These are phyloP conservation scores for Botrytis galanthina DNA, from an alignment of 2,329 filamentous ascomycete species.

Conservation along the genomic window DNA sequence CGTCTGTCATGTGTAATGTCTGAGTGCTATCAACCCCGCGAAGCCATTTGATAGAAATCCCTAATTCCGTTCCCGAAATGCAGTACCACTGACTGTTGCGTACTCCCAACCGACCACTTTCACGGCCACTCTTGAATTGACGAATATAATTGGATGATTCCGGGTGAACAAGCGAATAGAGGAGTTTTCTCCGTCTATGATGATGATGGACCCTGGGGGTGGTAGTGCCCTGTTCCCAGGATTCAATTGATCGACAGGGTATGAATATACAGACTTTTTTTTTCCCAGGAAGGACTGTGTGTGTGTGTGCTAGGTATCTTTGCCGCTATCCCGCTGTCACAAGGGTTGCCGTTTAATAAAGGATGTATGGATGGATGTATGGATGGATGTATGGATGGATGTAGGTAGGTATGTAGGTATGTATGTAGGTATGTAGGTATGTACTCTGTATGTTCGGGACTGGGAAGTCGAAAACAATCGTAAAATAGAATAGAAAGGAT, in stretches of 20 bases:
- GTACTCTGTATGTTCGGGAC: neutral
- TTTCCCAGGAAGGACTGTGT: neutral
- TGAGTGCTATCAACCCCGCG: neutral
- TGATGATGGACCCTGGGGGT: neutral
- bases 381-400: neutral
- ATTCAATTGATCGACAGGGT: slow-evolving; percentile 3
- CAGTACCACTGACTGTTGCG: neutral
- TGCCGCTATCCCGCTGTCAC: slow-evolving; percentile 2
- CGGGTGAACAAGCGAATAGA: neutral
- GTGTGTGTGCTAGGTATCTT: neutral
- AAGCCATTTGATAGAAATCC: neutral
- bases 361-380: neutral
- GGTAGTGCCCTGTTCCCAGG: neutral
- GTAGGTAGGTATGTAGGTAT: neutral
- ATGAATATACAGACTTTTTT: neutral
- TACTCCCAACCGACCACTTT: neutral
- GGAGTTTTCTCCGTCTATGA: neutral
- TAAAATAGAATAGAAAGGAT: neutral
- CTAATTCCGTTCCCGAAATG: neutral
- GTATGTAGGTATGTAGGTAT: neutral
- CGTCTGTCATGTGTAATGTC: neutral
- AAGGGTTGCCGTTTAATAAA: neutral
- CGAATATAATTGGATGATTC: neutral
- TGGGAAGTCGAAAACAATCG: neutral
- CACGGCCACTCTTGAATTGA: neutral